Conservation (phyloP, 2,329 filamentous ascomycete species). For the Xylaria sp. region DNA sequence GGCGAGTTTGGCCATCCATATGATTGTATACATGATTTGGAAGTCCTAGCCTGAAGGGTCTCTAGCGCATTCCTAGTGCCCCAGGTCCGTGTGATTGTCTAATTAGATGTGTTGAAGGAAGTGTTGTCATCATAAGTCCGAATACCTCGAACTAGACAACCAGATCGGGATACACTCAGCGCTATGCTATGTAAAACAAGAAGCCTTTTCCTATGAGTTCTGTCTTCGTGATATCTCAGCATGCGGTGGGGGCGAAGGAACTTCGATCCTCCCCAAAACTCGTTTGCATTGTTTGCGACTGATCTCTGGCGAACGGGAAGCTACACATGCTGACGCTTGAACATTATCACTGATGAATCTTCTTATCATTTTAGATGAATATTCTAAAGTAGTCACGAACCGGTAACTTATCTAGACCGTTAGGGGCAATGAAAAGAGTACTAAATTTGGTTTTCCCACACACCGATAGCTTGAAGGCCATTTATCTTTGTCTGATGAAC, state of each 20-base stretch:
- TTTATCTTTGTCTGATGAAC: slow-evolving; percentile 22
- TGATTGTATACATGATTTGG: too few relatives aligned
- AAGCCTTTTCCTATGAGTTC: neutral
- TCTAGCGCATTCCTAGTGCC: too few relatives aligned
- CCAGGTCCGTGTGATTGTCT: neutral
- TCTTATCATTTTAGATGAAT: neutral
- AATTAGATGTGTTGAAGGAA: neutral
- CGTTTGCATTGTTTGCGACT: neutral
- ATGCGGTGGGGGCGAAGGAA: too few relatives aligned
- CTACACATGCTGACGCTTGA: neutral
- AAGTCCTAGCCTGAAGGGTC: too few relatives aligned
- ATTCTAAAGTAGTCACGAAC: neutral
- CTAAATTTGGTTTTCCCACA: slow-evolving; percentile 4
- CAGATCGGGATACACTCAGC: neutral
- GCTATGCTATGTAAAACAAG: neutral
- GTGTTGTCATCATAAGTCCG: neutral
- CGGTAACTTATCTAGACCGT: neutral
- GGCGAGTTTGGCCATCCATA: too few relatives aligned
- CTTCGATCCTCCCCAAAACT: neutral
- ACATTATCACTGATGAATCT: neutral
- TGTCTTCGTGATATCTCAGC: neutral
- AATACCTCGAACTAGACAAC: neutral
- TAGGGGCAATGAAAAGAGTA: neutral
- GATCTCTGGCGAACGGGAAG: neutral
- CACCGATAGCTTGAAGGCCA: neutral